These are phyloP conservation scores for Phytophthora capsici DNA, from an alignment of 352 stramenopile genomes.

Conservation along the genomic window DNA sequence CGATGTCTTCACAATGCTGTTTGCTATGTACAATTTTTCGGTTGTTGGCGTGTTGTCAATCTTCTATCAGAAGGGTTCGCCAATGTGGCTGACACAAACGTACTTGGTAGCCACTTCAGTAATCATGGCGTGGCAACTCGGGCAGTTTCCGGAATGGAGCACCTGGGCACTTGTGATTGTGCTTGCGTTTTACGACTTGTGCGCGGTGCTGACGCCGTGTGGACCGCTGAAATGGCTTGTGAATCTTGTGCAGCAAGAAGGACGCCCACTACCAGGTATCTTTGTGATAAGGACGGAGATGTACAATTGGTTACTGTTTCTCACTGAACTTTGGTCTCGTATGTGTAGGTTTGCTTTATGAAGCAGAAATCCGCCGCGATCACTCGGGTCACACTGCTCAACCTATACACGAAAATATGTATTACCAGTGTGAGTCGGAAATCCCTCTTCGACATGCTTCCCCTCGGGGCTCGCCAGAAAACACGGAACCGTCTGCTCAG, in stretches of 20 bases:
- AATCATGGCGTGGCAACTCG: constrained; percentile 98
- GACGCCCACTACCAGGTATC: constrained; percentile 87
- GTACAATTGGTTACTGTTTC: not conserved
- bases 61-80: constrained; percentile 90
- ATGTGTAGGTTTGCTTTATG: constrained; percentile 68
- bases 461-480: constrained; percentile 5
- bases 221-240: constrained; percentile 97
- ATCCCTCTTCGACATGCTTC: constrained; percentile 42
- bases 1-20: constrained; percentile 67
- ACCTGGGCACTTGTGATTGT: constrained; percentile 94
- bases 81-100: constrained; percentile 90
- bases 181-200: constrained; percentile 99
- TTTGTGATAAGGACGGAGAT: not conserved
- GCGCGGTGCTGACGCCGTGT: constrained; percentile 98
- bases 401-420: constrained; percentile 48
- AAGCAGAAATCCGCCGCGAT: constrained; percentile 67
- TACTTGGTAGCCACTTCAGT: constrained; percentile 97
- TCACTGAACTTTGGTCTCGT: constrained; percentile 15
- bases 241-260: constrained; percentile 94
- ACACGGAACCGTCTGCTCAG: not conserved
- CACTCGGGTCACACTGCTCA: constrained; percentile 24
- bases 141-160: constrained; percentile 96
- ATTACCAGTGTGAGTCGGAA: constrained; percentile 78
- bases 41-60: constrained; percentile 90
- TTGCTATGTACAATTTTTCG: constrained; percentile 93